A percentile compares a stretch with the other conserved stretches of the same genome.
These are phyloP conservation scores for Yarrowia alimentaria DNA, from an alignment of 805 yeast genomes.

Conservation along the genomic window DNA sequence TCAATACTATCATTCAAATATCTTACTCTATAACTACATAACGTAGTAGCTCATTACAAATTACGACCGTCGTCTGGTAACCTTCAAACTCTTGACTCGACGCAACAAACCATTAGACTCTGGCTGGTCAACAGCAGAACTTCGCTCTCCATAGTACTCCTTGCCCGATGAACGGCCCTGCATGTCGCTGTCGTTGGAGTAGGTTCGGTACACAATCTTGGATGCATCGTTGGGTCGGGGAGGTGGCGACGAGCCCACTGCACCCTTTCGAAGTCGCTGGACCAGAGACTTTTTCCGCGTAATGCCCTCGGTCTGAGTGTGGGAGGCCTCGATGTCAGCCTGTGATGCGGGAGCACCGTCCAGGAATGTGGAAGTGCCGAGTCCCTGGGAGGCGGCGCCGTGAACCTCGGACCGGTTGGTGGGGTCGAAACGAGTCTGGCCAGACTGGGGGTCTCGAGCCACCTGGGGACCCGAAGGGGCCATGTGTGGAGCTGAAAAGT, in stretches of 20 bases:
- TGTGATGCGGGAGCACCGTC: slow-evolving; percentile 93
- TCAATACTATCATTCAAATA: no score
- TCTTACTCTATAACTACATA: no score
- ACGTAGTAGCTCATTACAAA: no score
- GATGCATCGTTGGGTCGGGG: slow-evolving; percentile 30
- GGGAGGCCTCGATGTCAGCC: slow-evolving; percentile 42
- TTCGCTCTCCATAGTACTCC: slow-evolving; percentile 30
- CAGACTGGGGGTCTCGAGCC: slow-evolving; percentile 40
- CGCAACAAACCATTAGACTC: slow-evolving; percentile 60
- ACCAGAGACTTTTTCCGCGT: slow-evolving; percentile 82
- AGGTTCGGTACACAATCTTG: slow-evolving; percentile 21
- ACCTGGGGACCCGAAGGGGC: slow-evolving; percentile 39
- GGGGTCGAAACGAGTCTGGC: slow-evolving; percentile 62
- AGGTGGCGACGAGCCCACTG: slow-evolving; percentile 33
- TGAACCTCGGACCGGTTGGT: slow-evolving; percentile 69
- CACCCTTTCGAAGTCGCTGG: slow-evolving; percentile 52
- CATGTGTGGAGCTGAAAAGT: slow-evolving; percentile 36
- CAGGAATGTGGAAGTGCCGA: slow-evolving; percentile 87
- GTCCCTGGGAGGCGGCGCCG: slow-evolving; percentile 81
- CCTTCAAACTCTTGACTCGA: slow-evolving; percentile 88
- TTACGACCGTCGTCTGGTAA: slow-evolving; percentile 38
- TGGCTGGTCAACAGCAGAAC: no score
- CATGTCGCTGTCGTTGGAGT: slow-evolving; percentile 28
- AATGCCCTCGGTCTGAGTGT: slow-evolving; percentile 44
- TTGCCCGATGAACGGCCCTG: slow-evolving; percentile 25